Base-by-base conservation (phyloP, 441 rosid genomes). In the Daphne laureola region DNA sequence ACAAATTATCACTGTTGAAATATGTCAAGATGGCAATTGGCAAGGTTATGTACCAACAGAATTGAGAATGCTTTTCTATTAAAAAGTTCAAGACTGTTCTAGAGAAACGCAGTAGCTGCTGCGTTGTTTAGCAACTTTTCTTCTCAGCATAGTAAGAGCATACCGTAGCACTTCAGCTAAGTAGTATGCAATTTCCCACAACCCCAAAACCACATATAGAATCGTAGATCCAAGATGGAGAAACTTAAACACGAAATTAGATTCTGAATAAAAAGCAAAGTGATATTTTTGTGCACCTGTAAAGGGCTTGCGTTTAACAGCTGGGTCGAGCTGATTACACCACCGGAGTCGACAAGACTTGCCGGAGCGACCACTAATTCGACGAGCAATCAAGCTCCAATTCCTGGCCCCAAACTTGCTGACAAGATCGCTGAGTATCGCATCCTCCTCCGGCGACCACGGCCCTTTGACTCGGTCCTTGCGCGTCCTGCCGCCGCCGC, bases 261-360 rank as follows among this genome's bases (percentile, higher is more conserved):
- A 2, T 31, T 1, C 5, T 9, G 40, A 46, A 15, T 11, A 5
- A 18, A 18, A 6, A 12, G 23, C 14, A 21, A 47, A n/a, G n/a
- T 14, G 43, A 14, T 7, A 13, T 17, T 3, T 13, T 4, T 17
- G 40, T 53, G 13, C 73, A 84, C 88, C 84, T 47, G 85, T 70
- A 51, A 89, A 89, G 8, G 97, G 86, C 66, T 80, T 79, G 63
- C 87, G 85, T 71, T 80, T 82, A 49, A 89, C 80, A 46, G 83
- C 54, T 2, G 92, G 95, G 65, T 86, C 83, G 44, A 90, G 87
- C 87, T 87, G 97, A 64, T 90, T 90, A 73, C 94, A 90, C 97
- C 97, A 90, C 14, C 96, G 78, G 57, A 84, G 87, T 46, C 96
- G 89, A 67, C 96, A 90, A 23, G 94, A 87, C 75, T 84, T 87